phyloP scores from a whole-genome alignment of 2,329 filamentous ascomycete genomes.

The Neurospora sp. region DNA sequence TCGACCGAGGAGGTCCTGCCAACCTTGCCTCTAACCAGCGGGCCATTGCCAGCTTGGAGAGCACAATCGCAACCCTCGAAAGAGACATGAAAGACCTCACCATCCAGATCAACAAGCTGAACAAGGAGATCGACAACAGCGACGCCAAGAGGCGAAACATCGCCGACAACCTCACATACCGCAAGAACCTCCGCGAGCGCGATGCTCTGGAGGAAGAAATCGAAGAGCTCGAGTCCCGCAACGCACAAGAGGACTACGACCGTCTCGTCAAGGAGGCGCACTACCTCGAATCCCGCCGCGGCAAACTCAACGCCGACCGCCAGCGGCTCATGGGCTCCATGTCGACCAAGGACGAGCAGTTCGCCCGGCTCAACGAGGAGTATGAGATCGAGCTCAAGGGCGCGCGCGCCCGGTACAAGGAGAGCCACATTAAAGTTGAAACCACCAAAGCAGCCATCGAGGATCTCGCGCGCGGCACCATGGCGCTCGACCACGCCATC shows the following conservation, averaged over 20 bases:
- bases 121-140: conserved; percentile 66
- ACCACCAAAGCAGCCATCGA: conserved; percentile 90
- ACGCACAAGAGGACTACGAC: conserved; percentile 73
- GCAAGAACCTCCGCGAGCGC: conserved; percentile 61
- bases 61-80: conserved; percentile 55
- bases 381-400: conserved; percentile 83
- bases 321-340: conserved; percentile 67
- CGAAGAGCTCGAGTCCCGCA: conserved; percentile 60
- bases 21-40: conserved; percentile 60
- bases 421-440: conserved; percentile 79
- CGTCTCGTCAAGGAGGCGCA: conserved; percentile 61
- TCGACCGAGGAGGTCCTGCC: conserved; percentile 61
- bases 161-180: conserved; percentile 77
- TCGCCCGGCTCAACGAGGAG: conserved; percentile 61
- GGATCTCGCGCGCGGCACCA: conserved; percentile 72
- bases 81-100: conserved; percentile 57
- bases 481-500: conserved; percentile 87
- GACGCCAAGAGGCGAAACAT: conserved; percentile 81
- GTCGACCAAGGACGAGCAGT: conserved; percentile 75
- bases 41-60: conserved; percentile 58
- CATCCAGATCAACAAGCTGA: conserved; percentile 64
- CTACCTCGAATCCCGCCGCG: conserved; percentile 56
- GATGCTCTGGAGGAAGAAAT: conserved; percentile 61
- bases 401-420: conserved; percentile 69
- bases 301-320: conserved; percentile 60